These are phyloP conservation scores for Coemansia sp. DNA, from an alignment of 192 early-diverging fungal genomes.

Conservation along the genomic window DNA sequence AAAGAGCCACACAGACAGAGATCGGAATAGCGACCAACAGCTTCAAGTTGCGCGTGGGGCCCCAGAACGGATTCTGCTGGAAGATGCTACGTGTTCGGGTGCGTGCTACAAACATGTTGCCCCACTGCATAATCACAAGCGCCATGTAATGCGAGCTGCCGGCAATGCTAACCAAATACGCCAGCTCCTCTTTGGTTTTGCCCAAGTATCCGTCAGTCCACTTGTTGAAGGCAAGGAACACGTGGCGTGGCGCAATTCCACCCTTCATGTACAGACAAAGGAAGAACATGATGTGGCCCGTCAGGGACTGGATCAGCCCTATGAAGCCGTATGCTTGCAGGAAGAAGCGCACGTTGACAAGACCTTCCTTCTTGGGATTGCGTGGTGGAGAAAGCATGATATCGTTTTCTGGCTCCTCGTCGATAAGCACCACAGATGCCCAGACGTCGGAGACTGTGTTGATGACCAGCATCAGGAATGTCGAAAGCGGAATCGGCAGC, in stretches of 20 bases:
- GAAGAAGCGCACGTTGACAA: constrained; percentile 68
- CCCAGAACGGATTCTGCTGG: constrained; percentile 53
- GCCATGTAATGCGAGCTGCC: constrained; percentile 55
- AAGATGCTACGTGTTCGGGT: constrained; percentile 40
- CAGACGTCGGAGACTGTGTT: constrained; percentile 65
- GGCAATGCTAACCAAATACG: constrained; percentile 22
- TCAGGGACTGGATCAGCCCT: constrained; percentile 66
- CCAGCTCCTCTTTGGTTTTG: constrained; percentile 54
- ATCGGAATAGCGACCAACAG: constrained; percentile 41
- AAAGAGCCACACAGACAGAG: constrained; percentile 27
- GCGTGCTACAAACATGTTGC: constrained; percentile 53
- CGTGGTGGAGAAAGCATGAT: constrained; percentile 73
- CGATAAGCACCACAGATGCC: constrained; percentile 66
- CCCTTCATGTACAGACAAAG: constrained; percentile 62
- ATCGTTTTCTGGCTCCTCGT: constrained; percentile 75
- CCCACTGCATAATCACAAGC: constrained; percentile 54
- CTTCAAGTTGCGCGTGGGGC: constrained; percentile 32
- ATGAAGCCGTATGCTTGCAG: constrained; percentile 78
- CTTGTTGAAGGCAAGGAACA: constrained; percentile 60
- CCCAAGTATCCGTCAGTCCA: constrained; percentile 61
- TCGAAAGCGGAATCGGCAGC: constrained; percentile 72
- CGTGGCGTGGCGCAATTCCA: constrained; percentile 56
- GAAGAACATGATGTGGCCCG: constrained; percentile 72
- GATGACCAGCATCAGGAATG: constrained; percentile 79
- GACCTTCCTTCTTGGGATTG: constrained; percentile 63